Evolutionary conservation across 2,329 filamentous ascomycete genomes (phyloP).

Genomic region (Aspergillus sp.): DNA sequence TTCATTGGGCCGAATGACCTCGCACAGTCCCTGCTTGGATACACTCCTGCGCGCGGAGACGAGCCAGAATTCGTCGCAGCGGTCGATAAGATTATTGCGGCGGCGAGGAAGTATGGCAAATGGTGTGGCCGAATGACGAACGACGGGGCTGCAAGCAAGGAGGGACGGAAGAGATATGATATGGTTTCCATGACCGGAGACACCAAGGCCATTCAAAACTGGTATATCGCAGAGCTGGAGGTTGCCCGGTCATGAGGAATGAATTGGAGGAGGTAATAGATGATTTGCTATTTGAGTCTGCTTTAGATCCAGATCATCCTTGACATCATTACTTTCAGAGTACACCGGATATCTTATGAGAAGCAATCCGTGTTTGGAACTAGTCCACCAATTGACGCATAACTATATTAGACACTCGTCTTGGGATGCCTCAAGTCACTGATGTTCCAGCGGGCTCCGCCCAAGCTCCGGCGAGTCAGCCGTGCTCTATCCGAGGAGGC

Average conservation of each 20-base stretch:
- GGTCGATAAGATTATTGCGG: constrained; percentile 57
- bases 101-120: constrained; percentile 62
- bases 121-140: constrained; percentile 58
- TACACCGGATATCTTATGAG: too few species aligned
- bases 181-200: constrained; percentile 49
- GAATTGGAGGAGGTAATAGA: neutral
- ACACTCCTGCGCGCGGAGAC: constrained; percentile 55
- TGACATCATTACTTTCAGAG: too few species aligned
- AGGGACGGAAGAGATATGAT: constrained; percentile 40
- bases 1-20: constrained; percentile 33
- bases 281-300: too few species aligned
- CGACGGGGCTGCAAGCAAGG: constrained; percentile 44
- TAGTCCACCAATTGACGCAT: too few species aligned
- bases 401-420: too few species aligned
- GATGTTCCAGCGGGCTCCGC: too few species aligned
- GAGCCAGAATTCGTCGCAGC: constrained; percentile 60
- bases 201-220: constrained; percentile 50
- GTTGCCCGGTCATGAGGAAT: neutral
- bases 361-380: too few species aligned
- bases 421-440: too few species aligned
- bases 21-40: constrained; percentile 56
- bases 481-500: too few species aligned
- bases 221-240: constrained; percentile 43
- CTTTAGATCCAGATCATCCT: too few species aligned
- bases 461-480: too few species aligned